Evolutionary conservation across 305 asterid species (phyloP), one percentile per base, ranked within the genome.

Genomic region (Ilex paraguariensis): DNA sequence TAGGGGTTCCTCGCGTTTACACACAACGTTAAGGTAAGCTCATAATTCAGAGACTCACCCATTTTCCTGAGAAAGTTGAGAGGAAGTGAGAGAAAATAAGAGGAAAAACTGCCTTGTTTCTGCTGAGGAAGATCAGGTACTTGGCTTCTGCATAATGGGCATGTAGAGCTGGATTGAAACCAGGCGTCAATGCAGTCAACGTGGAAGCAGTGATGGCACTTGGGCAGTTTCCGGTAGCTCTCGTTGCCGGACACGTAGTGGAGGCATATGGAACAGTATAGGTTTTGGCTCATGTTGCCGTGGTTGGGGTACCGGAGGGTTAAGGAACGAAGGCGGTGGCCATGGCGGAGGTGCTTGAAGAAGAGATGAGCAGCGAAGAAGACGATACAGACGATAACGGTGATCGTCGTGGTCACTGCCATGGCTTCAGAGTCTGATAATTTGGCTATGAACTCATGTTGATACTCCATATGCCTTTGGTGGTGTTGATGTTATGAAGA

Each of bases 141-240:
- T 21, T 21, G 28, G 28, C 1, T 1, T 65, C 89, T 74, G 53
- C 87, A 82, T 1, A 82, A 78, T 1, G 89, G 93, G 54, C 87
- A 82, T 5, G 84, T 82, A 5, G 76, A 56, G 33, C 74, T 78
- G 8, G 61, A 67, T 9, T 13, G 15, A 0, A 82, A 66, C 92
- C 92, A 80, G 1, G 60, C 55, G 13, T 74, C 81, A 9, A 80
- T 77, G 64, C 87, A 82, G 6, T 70, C 77, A 0, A 60, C 70
- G 42, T 85, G 92, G 65, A 74, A 82, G 36, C 65, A 14, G 57
- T 82, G 88, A 31, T 63, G 36, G 65, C 92, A 85, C 13, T 72
- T 70, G 39, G 61, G 68, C 70, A 82, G 77, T 58, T 65, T 60
- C 60, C 84, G 68, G 67, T 60, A 80, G 39, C 53, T 63, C 5